phyloP scores from a whole-genome alignment of 1,284 basidiomycete species.

The Ustilago xerochloae region DNA sequence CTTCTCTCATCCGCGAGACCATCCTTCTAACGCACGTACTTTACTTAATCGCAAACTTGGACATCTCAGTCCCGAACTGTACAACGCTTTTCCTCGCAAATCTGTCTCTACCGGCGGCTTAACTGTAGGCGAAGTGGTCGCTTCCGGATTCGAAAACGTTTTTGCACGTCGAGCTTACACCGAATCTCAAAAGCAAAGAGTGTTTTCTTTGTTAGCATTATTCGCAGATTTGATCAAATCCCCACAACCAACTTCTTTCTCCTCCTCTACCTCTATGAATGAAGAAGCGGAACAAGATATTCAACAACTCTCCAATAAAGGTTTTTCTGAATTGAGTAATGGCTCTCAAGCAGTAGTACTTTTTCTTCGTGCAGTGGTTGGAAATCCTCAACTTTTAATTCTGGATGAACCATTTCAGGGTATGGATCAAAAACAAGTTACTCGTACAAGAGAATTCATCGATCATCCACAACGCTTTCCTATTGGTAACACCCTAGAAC shows the following conservation, averaged over 20 bases:
- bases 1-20: conserved; percentile 55
- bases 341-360: conserved; percentile 63
- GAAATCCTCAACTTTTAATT: conserved; percentile 55
- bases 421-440: conserved; percentile 56
- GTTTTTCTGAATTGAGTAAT: conserved; percentile 46
- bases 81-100: conserved; percentile 81
- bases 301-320: conserved; percentile 12
- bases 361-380: conserved; percentile 60
- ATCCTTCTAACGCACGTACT: conserved; percentile 54
- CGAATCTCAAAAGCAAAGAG: conserved; percentile 26
- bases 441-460: conserved; percentile 46
- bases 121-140: conserved; percentile 57
- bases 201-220: conserved; percentile 22
- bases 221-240: conserved; percentile 56
- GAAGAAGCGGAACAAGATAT: conserved; percentile 1
- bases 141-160: conserved; percentile 60
- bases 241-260: neutral
- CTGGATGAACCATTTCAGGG: conserved; percentile 68
- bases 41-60: conserved; percentile 70
- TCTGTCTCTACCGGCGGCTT: conserved; percentile 53
- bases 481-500: conserved; percentile 6
- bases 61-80: conserved; percentile 87
- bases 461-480: conserved; percentile 33
- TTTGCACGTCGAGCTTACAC: conserved; percentile 44
- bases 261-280: no score